These are phyloP conservation scores for Cadophora sp. DNA, from an alignment of 2,329 filamentous ascomycete genomes.

Conservation along the genomic window DNA sequence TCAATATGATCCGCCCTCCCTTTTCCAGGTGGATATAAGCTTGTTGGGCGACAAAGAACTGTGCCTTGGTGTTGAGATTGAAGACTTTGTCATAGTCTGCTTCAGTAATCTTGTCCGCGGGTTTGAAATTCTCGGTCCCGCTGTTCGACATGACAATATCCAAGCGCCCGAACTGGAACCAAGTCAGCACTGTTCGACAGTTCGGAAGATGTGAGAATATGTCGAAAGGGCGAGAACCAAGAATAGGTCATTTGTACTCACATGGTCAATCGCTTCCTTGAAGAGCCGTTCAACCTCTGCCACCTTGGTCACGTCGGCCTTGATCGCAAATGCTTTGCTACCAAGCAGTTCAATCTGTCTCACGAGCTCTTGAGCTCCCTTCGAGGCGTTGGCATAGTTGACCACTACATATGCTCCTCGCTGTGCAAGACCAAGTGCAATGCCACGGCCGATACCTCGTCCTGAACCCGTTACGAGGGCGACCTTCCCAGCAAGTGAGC, in stretches of 20 bases:
- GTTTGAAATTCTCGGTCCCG: constrained; percentile 40
- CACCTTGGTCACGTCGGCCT: constrained; percentile 62
- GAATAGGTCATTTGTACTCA: not conserved
- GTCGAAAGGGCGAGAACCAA: not conserved
- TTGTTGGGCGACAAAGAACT: constrained; percentile 81
- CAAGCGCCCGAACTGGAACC: constrained; percentile 34
- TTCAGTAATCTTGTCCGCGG: constrained; percentile 39
- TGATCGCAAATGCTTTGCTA: constrained; percentile 58
- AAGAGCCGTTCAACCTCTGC: constrained; percentile 45
- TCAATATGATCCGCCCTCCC: constrained; percentile 72
- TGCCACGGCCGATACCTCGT: constrained; percentile 70
- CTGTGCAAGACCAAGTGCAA: constrained; percentile 48
- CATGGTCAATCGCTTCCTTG: constrained; percentile 35
- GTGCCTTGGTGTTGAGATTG: constrained; percentile 67
- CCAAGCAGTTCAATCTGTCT: constrained; percentile 58
- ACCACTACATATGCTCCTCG: constrained; percentile 53
- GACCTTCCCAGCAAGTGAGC: constrained; percentile 61
- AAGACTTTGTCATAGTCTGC: constrained; percentile 55
- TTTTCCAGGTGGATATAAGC: constrained; percentile 73
- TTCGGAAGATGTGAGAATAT: not conserved
- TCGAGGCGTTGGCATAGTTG: constrained; percentile 67
- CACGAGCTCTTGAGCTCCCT: constrained; percentile 62
- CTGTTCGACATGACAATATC: constrained; percentile 43
- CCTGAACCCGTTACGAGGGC: constrained; percentile 86
- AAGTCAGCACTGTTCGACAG: not conserved